Conservation (phyloP, 2,329 filamentous ascomycete genomes). For the Fusarium xylarioides region DNA sequence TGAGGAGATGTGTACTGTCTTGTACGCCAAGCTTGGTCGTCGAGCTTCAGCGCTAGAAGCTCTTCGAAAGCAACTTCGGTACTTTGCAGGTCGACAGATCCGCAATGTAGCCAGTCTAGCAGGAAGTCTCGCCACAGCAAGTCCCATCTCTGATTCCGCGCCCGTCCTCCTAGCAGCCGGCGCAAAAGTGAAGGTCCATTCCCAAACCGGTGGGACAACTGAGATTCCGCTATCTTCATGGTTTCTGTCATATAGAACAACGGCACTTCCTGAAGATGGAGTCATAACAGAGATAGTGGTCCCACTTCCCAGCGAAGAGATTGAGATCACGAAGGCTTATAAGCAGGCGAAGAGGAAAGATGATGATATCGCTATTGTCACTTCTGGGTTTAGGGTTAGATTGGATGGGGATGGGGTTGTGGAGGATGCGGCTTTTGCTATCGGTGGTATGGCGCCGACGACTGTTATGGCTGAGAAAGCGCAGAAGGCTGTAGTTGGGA, state of each 20-base stretch:
- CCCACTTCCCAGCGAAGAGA: not conserved
- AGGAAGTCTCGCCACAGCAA: not conserved
- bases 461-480: not conserved
- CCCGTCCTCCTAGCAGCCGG: not conserved
- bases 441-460: not conserved
- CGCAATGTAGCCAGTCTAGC: not conserved
- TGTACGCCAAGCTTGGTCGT: not conserved
- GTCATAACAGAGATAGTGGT: not conserved
- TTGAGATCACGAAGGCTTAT: not conserved
- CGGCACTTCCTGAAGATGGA: not conserved
- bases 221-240: not conserved
- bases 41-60: not conserved
- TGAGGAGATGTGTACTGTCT: not conserved
- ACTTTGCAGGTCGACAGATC: not conserved
- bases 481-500: not conserved
- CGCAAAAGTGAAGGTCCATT: not conserved
- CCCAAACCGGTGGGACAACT: rapidly evolving
- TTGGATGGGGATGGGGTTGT: not conserved
- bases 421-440: not conserved
- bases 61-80: not conserved
- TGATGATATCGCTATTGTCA: not conserved
- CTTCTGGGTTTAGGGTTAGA: not conserved
- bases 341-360: slow-evolving; percentile 5
- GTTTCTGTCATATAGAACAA: not conserved
- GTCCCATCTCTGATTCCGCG: not conserved